A percentile compares a stretch with the other conserved stretches of the same genome.
Evolutionary conservation across 2,329 filamentous ascomycete genomes (phyloP).

Genomic region (Lachnellula subtilissima): DNA sequence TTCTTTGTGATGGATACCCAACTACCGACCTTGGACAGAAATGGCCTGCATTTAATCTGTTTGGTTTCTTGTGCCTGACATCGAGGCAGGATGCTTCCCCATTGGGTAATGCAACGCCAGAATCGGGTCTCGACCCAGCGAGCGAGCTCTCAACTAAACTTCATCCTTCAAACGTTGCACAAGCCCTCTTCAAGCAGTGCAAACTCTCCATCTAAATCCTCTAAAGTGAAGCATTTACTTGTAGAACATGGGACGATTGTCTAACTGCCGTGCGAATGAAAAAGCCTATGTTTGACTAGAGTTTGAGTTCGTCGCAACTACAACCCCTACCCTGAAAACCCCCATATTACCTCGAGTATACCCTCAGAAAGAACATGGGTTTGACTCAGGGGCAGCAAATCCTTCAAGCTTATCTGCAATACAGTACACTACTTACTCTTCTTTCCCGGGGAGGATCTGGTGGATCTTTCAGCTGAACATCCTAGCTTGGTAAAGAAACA

Average conservation of each 20-base stretch:
- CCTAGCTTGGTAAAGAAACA: too few species aligned
- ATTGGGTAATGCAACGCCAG: not conserved
- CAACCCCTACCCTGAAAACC: slow-evolving; percentile 8
- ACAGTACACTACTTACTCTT: not conserved
- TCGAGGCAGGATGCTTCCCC: not conserved
- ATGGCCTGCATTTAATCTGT: too few species aligned
- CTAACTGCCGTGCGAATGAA: not conserved
- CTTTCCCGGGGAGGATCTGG: not conserved
- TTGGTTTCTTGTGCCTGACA: too few species aligned
- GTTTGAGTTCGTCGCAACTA: not conserved
- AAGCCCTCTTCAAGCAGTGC: not conserved
- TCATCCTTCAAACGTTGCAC: not conserved
- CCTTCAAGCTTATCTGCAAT: not conserved
- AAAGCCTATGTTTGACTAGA: slow-evolving; percentile 15
- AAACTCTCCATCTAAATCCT: not conserved
- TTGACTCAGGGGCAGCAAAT: not conserved
- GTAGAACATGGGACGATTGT: not conserved
- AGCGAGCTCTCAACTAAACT: not conserved
- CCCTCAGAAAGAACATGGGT: not conserved
- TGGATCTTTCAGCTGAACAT: too few species aligned
- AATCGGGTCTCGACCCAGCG: not conserved
- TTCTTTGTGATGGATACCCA: not conserved
- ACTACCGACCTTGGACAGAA: too few species aligned
- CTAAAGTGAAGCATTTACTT: not conserved
- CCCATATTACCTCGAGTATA: slow-evolving; percentile 7